Conservation (phyloP, 202 grass and related monocot genomes). For the Panicum virgatum region DNA sequence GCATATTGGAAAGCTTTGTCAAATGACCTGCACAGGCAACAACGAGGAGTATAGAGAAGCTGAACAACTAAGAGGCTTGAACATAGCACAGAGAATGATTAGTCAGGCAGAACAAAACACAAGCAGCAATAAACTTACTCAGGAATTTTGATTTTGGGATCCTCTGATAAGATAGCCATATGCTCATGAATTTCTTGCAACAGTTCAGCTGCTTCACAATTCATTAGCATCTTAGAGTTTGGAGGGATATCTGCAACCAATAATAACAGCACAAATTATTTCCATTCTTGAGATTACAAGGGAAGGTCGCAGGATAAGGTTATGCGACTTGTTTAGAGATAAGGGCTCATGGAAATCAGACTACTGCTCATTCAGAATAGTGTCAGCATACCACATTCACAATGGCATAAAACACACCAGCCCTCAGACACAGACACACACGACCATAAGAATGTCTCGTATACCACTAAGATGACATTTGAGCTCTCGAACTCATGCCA, state of each 20-base stretch:
- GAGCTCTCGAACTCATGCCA: neutral
- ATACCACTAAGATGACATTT: neutral
- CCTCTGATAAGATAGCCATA: constrained; percentile 88
- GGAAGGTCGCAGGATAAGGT: constrained; percentile 20
- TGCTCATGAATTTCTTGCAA: constrained; percentile 88
- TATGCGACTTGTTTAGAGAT: constrained; percentile 22
- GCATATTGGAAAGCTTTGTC: constrained; percentile 82
- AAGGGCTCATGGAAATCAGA: constrained; percentile 18
- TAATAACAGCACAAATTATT: constrained; percentile 7
- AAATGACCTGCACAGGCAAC: constrained; percentile 63
- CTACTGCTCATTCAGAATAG: constrained; percentile 1
- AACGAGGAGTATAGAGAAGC: constrained; percentile 17
- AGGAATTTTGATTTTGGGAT: constrained; percentile 89
- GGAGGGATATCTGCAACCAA: constrained; percentile 69
- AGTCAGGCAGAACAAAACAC: constrained; percentile 17
- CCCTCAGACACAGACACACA: too few species aligned
- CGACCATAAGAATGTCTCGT: neutral
- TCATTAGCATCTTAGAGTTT: constrained; percentile 66
- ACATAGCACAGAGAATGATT: too few species aligned
- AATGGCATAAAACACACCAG: constrained; percentile 32
- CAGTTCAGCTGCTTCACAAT: constrained; percentile 84
- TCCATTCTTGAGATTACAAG: neutral
- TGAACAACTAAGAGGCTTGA: constrained; percentile 15
- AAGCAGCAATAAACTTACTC: constrained; percentile 56
- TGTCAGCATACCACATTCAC: constrained; percentile 12